Conservation (phyloP, 805 yeast species). For the Isabelozyma gotoi region DNA sequence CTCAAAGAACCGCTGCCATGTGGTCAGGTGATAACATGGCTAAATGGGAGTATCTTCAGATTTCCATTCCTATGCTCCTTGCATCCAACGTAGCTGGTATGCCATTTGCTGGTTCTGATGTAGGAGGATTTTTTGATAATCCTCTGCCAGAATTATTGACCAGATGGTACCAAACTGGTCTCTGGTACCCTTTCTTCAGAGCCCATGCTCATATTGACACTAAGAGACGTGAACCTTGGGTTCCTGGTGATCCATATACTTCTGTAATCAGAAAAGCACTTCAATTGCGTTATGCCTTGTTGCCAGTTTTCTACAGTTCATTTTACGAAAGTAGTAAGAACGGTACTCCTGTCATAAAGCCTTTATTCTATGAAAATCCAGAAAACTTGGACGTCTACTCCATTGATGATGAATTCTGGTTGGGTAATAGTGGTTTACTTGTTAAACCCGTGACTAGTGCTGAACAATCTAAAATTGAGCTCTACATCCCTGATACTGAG, state of each 20-base stretch:
- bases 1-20: slow-evolving; percentile 87
- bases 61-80: slow-evolving; percentile 84
- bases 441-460: slow-evolving; percentile 78
- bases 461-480: slow-evolving; percentile 35
- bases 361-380: slow-evolving; percentile 61
- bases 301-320: slow-evolving; percentile 79
- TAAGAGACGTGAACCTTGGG: slow-evolving; percentile 89
- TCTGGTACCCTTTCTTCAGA: slow-evolving; percentile 95
- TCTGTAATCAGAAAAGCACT: slow-evolving; percentile 68
- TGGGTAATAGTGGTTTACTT: slow-evolving; percentile 69
- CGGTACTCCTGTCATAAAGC: slow-evolving; percentile 73
- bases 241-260: slow-evolving; percentile 73
- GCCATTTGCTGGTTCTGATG: slow-evolving; percentile 96
- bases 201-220: slow-evolving; percentile 97
- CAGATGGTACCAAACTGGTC: slow-evolving; percentile 96
- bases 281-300: slow-evolving; percentile 65
- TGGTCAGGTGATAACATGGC: slow-evolving; percentile 99
- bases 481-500: slow-evolving; percentile 57
- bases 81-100: slow-evolving; percentile 79
- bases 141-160: slow-evolving; percentile 78
- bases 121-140: slow-evolving; percentile 94
- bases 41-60: slow-evolving; percentile 80
- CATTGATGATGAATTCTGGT: slow-evolving; percentile 80
- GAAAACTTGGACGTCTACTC: slow-evolving; percentile 46
- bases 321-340: slow-evolving; percentile 60